Conservation (phyloP, 257 asterid species). For the Przewalskia tangutica region DNA sequence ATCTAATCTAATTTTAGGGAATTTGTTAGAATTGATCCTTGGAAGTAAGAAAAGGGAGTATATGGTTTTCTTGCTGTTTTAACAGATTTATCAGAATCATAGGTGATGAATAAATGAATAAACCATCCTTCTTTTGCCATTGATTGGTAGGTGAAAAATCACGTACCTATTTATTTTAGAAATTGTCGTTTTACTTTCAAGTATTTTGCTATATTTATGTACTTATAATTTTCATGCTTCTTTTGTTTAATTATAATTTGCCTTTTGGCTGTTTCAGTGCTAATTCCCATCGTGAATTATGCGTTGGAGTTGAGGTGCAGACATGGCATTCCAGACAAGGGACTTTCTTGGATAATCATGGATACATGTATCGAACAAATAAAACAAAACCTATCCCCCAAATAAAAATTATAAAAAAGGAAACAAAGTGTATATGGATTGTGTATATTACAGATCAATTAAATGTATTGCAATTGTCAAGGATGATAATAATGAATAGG, state of each 20-base stretch:
- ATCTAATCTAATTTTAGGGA: neutral
- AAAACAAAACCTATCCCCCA: neutral
- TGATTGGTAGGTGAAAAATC: neutral
- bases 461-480: neutral
- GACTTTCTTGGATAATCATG: neutral
- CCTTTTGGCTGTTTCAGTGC: neutral
- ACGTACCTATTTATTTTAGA: neutral
- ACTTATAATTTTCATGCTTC: neutral
- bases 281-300: neutral
- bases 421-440: neutral
- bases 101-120: neutral
- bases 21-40: too few relatives aligned
- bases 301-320: neutral
- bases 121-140: neutral
- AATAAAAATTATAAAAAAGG: too few relatives aligned
- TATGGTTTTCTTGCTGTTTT: neutral
- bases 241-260: neutral
- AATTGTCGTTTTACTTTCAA: neutral
- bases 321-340: neutral
- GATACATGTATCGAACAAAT: neutral
- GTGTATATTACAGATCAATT: neutral
- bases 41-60: neutral
- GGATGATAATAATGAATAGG: neutral
- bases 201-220: neutral
- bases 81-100: neutral